Conservation (phyloP, 2,329 filamentous ascomycete species). For the Fusarium bactridioides region DNA sequence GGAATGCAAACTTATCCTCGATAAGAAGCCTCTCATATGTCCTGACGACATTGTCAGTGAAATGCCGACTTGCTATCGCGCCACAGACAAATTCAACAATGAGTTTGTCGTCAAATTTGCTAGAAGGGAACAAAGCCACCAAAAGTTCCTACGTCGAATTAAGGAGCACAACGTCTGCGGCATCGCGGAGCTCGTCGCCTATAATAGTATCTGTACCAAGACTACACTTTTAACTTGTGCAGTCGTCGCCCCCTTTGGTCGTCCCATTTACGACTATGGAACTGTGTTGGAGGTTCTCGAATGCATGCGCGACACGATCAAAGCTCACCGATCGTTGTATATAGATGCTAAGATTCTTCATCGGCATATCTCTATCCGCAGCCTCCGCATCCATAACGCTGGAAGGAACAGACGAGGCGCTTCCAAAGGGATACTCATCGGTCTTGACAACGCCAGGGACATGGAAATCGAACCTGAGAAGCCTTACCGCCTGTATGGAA, state of each 20-base stretch:
- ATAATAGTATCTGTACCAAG: background rate
- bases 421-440: conserved; percentile 37
- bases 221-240: background rate
- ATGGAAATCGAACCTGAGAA: conserved; percentile 33
- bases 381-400: conserved; percentile 47
- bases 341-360: conserved; percentile 46
- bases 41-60: conserved; percentile 25
- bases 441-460: conserved; percentile 25
- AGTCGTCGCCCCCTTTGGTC: conserved; percentile 20
- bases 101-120: conserved; percentile 31
- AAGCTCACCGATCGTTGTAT: conserved; percentile 48
- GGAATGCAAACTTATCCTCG: conserved; percentile 7
- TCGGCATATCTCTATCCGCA: conserved; percentile 48
- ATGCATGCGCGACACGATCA: conserved; percentile 46
- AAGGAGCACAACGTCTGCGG: conserved; percentile 23
- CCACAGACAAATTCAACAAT: background rate
- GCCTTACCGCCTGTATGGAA: conserved; percentile 23
- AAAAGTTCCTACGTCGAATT: conserved; percentile 18
- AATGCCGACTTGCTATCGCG: conserved; percentile 27
- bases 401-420: accelerated
- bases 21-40: background rate
- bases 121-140: background rate
- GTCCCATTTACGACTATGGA: conserved; percentile 34
- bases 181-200: conserved; percentile 18
- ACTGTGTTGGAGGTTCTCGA: conserved; percentile 45